phyloP scores from a whole-genome alignment of 1,284 basidiomycete genomes.

The Cryptococcus sp. region DNA sequence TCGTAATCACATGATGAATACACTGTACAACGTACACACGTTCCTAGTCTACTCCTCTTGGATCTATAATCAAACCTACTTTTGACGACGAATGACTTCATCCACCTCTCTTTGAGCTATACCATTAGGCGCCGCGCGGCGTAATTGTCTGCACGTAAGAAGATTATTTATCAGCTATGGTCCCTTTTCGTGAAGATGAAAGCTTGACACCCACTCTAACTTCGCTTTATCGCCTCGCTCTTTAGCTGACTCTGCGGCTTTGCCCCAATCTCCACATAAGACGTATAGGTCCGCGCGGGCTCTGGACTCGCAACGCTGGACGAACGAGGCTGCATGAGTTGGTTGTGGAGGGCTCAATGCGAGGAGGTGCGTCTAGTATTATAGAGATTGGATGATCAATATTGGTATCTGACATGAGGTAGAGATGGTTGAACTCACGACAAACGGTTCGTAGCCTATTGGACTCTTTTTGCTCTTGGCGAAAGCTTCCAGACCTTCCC shows the following conservation, averaged over 20 bases:
- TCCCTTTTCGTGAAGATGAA: background rate
- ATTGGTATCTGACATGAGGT: background rate
- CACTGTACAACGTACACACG: too few species aligned
- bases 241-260: slow-evolving; percentile 83
- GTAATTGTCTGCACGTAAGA: slow-evolving; percentile 60
- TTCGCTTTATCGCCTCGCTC: slow-evolving; percentile 77
- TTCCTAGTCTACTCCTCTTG: too few species aligned
- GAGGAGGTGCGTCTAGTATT: slow-evolving; percentile 43
- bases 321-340: slow-evolving; percentile 72
- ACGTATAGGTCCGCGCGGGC: slow-evolving; percentile 81
- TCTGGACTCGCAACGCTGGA: slow-evolving; percentile 78
- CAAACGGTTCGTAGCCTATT: slow-evolving; percentile 93
- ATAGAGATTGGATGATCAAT: background rate
- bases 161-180: background rate
- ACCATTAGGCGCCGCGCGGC: slow-evolving; percentile 70
- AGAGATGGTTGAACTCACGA: slow-evolving; percentile 59
- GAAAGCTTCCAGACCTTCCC: slow-evolving; percentile 79
- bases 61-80: slow-evolving; percentile 8
- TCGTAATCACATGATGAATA: too few species aligned
- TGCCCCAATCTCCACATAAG: slow-evolving; percentile 81
- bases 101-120: slow-evolving; percentile 76
- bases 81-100: slow-evolving; percentile 56
- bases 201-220: slow-evolving; percentile 66
- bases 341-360: slow-evolving; percentile 53
- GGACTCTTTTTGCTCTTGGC: slow-evolving; percentile 83